Conservation (phyloP, 768 basidiomycete genomes). For the Daedalea quercina region DNA sequence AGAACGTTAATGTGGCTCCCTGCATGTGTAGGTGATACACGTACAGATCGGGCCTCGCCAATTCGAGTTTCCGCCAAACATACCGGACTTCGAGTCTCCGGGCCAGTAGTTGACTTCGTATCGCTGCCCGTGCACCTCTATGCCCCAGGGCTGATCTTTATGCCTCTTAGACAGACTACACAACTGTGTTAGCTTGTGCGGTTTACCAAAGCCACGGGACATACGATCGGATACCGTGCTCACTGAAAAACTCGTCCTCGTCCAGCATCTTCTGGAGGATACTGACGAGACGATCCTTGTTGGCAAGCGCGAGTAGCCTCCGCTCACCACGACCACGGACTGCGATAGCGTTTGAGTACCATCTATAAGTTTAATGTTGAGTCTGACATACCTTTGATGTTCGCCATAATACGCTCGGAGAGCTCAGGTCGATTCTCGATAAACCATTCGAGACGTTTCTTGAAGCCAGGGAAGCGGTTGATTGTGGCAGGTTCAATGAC, state of each 20-base stretch:
- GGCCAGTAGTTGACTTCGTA: constrained; percentile 98
- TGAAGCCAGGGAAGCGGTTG: constrained; percentile 94
- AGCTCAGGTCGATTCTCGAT: constrained; percentile 87
- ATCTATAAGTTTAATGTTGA: too few relatives aligned
- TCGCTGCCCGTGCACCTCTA: constrained; percentile 86
- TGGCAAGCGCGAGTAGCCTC: constrained; percentile 81
- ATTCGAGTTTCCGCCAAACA: constrained; percentile 99
- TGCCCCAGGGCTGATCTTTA: constrained; percentile 89
- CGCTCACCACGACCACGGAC: constrained; percentile 77
- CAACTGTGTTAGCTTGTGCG: background rate
- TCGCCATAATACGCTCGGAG: constrained; percentile 89
- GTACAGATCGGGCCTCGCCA: constrained; percentile 90
- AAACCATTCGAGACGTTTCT: constrained; percentile 99
- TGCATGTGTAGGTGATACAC: constrained; percentile 15
- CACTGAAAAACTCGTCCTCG: constrained; percentile 93
- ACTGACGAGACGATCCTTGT: constrained; percentile 81
- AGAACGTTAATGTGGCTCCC: too few relatives aligned
- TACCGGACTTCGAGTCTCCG: constrained; percentile 92
- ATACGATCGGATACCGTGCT: constrained; percentile 93
- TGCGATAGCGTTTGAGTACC: constrained; percentile 3
- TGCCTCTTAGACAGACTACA: constrained; percentile 81
- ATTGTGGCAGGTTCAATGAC: constrained; percentile 87
- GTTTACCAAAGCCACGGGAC: constrained; percentile 23
- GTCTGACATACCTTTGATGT: constrained; percentile 67
- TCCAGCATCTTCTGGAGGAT: constrained; percentile 97